Base-by-base conservation (phyloP, 2,329 filamentous ascomycete species). In the Arachnomyces sp. region DNA sequence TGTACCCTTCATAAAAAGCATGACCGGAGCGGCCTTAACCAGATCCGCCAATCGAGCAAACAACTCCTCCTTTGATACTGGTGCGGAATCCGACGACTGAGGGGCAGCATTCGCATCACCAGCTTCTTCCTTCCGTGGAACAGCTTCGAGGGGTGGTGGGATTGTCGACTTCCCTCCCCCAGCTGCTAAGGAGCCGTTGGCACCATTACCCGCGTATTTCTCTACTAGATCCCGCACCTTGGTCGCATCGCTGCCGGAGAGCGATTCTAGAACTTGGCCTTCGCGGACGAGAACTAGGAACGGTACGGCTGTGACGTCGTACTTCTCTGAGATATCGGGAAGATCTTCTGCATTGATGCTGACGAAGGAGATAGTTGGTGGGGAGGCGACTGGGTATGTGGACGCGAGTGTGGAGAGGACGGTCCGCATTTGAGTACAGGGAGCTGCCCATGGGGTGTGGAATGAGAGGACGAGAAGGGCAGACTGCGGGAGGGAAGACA, bases 1-100 rank as follows among this genome's bases (percentile, higher is more conserved):
- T 2, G 86, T 93, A n/a, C 88, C 89, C 70, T 95, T 95, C 87
- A 95, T 95, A 66, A 98, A 98, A 18, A 98, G 73, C 92, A 98
- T 98, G 25, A 98, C 89, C 0, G 89, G 87, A 25, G 92, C 90
- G 4, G 92, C 92, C 69, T 90, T 94, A 51, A 96, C 90, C 28
- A 98, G 74, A 52, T 93, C 85, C 14, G 68, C 75, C 29, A 98
- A 72, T 25, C 90, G 76, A 62, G 84, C 81, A 63, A 87, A 81
- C 39, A 98, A 69, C 50, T 93, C 88, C 61, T 95, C 86, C 67
- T 90, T 90, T 36, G 75, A 74, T 62, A 80, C 74, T 41, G 68
- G 73, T n/a, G 61, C 50, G 2, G 59, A 54, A 40, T 56, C 36
- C 9, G 50, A 43, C 2, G 57, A 48, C 3, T 43, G 47, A 3